Evolutionary conservation across 1,284 basidiomycete species (phyloP).

Genomic region (Leccinum pachyderme): DNA sequence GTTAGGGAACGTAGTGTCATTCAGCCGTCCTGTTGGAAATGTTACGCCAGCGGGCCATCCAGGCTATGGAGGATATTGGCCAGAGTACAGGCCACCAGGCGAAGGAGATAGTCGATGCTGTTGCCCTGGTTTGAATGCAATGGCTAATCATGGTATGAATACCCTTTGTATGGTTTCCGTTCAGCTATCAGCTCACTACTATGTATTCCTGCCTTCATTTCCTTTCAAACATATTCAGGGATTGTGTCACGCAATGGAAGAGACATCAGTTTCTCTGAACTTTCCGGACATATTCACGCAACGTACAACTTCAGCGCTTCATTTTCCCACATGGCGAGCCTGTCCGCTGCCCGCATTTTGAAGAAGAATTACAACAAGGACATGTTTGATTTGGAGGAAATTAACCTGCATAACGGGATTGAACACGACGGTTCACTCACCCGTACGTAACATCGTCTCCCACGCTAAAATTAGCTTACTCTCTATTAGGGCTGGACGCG

Average conservation of each 20-base stretch:
- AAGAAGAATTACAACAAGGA: slow-evolving; percentile 54
- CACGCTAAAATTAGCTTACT: background rate
- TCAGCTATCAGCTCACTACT: too few species aligned
- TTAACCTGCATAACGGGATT: slow-evolving; percentile 67
- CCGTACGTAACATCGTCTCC: slow-evolving; percentile 30
- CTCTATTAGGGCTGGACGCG: slow-evolving; percentile 52
- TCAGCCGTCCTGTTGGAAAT: slow-evolving; percentile 45
- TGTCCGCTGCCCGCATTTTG: slow-evolving; percentile 54
- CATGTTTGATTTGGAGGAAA: slow-evolving; percentile 59
- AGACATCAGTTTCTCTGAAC: slow-evolving; percentile 61
- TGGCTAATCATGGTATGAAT: slow-evolving; percentile 69
- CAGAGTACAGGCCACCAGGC: slow-evolving; percentile 56
- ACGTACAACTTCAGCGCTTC: slow-evolving; percentile 65
- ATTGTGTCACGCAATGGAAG: slow-evolving; percentile 64
- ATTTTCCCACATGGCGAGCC: slow-evolving; percentile 62
- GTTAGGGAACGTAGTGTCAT: slow-evolving; percentile 54
- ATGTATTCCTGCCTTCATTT: background rate
- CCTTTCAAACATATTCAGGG: slow-evolving; percentile 38
- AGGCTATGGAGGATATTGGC: slow-evolving; percentile 65
- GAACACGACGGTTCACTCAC: slow-evolving; percentile 35
- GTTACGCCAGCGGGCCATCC: slow-evolving; percentile 55
- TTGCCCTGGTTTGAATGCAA: slow-evolving; percentile 69
- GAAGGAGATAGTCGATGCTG: slow-evolving; percentile 63
- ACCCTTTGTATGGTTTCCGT: too few species aligned
- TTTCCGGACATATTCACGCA: slow-evolving; percentile 36